Percentiles rank a stretch among this genome's conserved stretches.
phyloP scores from a whole-genome alignment of 768 basidiomycete species.

The Naganishia vaughanmartiniae region DNA sequence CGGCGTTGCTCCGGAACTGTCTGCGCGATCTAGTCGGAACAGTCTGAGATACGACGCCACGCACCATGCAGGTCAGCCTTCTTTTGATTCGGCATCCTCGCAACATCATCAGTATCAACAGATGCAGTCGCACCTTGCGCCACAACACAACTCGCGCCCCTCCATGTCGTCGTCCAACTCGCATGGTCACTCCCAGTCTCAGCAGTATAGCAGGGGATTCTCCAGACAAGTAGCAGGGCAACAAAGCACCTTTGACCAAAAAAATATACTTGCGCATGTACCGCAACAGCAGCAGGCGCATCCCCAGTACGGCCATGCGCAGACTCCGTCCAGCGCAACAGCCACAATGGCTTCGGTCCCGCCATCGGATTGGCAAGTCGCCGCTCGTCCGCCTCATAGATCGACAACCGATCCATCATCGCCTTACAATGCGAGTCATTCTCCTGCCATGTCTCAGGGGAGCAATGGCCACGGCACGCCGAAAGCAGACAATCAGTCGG shows the following conservation, averaged over 20 bases:
- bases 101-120: conserved; percentile 11
- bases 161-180: conserved; percentile 12
- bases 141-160: conserved; percentile 10
- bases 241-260: not conserved
- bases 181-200: not conserved
- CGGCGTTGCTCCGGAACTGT: not conserved
- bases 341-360: conserved; percentile 8
- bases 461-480: conserved; percentile 12
- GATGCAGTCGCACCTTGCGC: not conserved
- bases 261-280: too few relatives aligned
- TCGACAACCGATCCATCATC: conserved; percentile 17
- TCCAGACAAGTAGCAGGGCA: not conserved
- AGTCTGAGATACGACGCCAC: not conserved
- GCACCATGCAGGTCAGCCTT: not conserved
- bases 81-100: not conserved
- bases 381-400: not conserved
- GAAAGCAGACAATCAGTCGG: not conserved
- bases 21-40: not conserved
- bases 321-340: conserved; percentile 1
- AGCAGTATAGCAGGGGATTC: not conserved
- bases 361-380: conserved; percentile 14
- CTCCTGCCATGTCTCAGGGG: not conserved
- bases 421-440: not conserved
- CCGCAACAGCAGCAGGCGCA: not conserved
- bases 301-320: not conserved